Conservation (phyloP, 1,139 yeast genomes). For the Candida mesenterica region DNA sequence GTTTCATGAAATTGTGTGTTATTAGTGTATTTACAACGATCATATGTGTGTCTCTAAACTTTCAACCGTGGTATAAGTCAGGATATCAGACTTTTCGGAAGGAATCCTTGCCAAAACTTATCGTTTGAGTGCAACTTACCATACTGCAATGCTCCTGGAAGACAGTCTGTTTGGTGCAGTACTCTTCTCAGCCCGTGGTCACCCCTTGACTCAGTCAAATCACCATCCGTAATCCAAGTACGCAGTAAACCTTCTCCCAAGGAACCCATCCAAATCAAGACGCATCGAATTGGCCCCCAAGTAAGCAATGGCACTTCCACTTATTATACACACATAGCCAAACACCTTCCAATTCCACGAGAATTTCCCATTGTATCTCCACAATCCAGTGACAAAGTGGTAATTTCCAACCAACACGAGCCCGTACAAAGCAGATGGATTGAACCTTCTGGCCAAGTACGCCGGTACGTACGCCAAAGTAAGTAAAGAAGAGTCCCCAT, state of each 20-base stretch:
- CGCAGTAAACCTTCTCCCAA: conserved; percentile 4
- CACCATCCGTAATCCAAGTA: no score
- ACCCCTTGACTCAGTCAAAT: no score
- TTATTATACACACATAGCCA: conserved; percentile 25
- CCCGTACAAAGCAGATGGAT: conserved; percentile 19
- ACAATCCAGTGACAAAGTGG: conserved; percentile 38
- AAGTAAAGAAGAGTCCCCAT: conserved; percentile 65
- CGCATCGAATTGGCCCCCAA: conserved; percentile 3
- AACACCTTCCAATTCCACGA: conserved; percentile 30
- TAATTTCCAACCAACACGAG: conserved; percentile 29
- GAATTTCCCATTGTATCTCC: conserved; percentile 30
- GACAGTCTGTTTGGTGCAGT: no score
- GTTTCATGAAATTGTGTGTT: no score
- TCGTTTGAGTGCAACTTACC: no score
- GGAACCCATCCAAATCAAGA: conserved; percentile 5
- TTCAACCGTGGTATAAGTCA: no score
- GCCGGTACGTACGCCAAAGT: conserved; percentile 54
- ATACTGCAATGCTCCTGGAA: no score
- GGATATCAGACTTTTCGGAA: no score
- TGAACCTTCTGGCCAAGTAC: conserved; percentile 26
- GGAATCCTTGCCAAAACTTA: no score
- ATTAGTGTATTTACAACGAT: no score
- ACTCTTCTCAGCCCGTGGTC: no score
- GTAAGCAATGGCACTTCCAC: conserved; percentile 3
- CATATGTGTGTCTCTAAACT: no score